Percentiles rank a stretch among this genome's conserved stretches.
Conservation (phyloP, 2,329 filamentous ascomycete genomes). For the Lachnellula hyalina region DNA sequence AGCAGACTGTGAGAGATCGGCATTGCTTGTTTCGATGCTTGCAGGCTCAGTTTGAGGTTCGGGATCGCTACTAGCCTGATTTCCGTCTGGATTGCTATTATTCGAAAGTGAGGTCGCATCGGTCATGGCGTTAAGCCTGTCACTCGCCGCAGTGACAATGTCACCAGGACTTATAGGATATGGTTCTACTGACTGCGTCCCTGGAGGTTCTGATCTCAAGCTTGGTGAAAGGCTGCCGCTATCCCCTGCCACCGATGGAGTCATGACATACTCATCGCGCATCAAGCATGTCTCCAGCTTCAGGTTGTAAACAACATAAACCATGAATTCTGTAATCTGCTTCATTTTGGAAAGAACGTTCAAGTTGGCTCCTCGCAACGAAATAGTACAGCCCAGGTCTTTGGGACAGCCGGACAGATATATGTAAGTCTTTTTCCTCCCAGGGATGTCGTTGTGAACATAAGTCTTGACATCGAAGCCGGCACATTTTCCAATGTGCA, state of each 20-base stretch:
- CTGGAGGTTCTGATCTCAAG: conserved; percentile 21
- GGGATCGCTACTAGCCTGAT: not conserved
- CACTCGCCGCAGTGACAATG: conserved; percentile 20
- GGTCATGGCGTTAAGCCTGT: conserved; percentile 23
- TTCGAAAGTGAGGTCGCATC: not conserved
- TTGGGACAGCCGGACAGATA: conserved; percentile 87
- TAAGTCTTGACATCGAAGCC: conserved; percentile 96
- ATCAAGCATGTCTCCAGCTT: conserved; percentile 93
- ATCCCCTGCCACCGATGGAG: conserved; percentile 58
- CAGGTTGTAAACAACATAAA: conserved; percentile 96
- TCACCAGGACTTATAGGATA: conserved; percentile 10
- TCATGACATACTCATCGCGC: conserved; percentile 84
- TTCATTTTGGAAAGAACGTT: conserved; percentile 74
- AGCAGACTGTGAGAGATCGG: conserved; percentile 7
- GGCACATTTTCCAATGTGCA: conserved; percentile 72
- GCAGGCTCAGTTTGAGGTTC: not conserved
- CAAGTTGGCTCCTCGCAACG: conserved; percentile 74
- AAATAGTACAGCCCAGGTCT: conserved; percentile 91
- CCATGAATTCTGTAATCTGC: conserved; percentile 95
- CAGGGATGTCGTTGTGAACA: conserved; percentile 67
- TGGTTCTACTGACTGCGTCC: conserved; percentile 2
- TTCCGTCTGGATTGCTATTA: not conserved
- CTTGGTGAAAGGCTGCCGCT: conserved; percentile 37
- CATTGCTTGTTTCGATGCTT: conserved; percentile 6
- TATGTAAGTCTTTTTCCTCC: conserved; percentile 88